Conservation (phyloP, 768 basidiomycete genomes). For the Amanita phalloides region DNA sequence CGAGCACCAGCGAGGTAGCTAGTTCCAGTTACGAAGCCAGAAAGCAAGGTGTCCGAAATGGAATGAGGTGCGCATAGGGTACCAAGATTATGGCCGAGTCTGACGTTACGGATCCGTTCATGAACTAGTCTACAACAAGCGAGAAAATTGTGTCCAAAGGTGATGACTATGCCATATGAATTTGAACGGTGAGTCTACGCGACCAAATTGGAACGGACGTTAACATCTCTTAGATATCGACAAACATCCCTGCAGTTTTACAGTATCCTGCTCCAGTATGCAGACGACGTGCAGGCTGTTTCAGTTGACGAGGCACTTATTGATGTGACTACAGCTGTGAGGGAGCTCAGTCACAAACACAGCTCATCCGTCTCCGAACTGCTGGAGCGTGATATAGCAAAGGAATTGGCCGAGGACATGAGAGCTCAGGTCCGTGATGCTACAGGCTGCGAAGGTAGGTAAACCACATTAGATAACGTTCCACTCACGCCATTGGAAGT, state of each 20-base stretch:
- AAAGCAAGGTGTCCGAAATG: conserved; percentile 78
- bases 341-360: conserved; percentile 21
- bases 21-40: conserved; percentile 93
- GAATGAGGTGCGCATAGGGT: conserved; percentile 69
- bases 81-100: background rate
- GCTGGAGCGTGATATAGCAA: conserved; percentile 46
- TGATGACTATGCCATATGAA: conserved; percentile 85
- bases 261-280: conserved; percentile 80
- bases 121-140: conserved; percentile 63
- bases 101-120: background rate
- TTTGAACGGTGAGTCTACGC: conserved; percentile 56
- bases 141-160: conserved; percentile 57
- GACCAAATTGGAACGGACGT: background rate
- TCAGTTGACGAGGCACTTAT: conserved; percentile 95
- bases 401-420: conserved; percentile 72
- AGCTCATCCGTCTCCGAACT: conserved; percentile 11
- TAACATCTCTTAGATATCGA: conserved; percentile 51
- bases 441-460: conserved; percentile 80
- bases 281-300: conserved; percentile 89
- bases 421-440: conserved; percentile 62
- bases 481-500: conserved; percentile 30
- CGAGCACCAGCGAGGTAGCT: conserved; percentile 91
- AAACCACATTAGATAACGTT: background rate
- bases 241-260: conserved; percentile 82
- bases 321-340: conserved; percentile 64